These are phyloP conservation scores for Microbotryum silenes-acaulis DNA, from an alignment of 1,284 basidiomycete species.

Conservation along the genomic window DNA sequence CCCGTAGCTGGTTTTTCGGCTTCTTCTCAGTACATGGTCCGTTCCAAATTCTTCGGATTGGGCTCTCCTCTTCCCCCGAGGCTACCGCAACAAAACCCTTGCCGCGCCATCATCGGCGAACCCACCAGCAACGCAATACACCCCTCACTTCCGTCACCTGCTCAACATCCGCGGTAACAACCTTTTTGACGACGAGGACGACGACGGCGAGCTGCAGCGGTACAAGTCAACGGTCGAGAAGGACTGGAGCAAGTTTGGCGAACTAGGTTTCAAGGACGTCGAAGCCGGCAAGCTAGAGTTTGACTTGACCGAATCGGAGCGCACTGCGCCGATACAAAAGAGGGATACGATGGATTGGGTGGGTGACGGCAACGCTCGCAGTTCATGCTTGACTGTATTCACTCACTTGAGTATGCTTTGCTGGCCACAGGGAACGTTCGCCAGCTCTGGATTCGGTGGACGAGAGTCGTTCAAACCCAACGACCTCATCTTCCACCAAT, in stretches of 20 bases:
- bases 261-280: slow-evolving; percentile 33
- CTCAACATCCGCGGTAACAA: slow-evolving; percentile 43
- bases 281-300: slow-evolving; percentile 36
- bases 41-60: slow-evolving; percentile 33
- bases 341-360: slow-evolving; percentile 37
- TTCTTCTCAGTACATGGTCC: slow-evolving; percentile 30
- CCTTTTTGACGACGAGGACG: slow-evolving; percentile 35
- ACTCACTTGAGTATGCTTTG: no score
- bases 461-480: slow-evolving; percentile 32
- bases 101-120: slow-evolving; percentile 10
- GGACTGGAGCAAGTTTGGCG: slow-evolving; percentile 37
- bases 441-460: slow-evolving; percentile 33
- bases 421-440: slow-evolving; percentile 27
- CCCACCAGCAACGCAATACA: slow-evolving; percentile 19
- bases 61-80: slow-evolving; percentile 25
- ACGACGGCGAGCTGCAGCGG: slow-evolving; percentile 32
- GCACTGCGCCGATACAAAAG: slow-evolving; percentile 13
- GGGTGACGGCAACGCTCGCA: background rate
- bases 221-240: slow-evolving; percentile 34
- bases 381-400: no score
- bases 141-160: slow-evolving; percentile 44
- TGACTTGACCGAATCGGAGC: slow-evolving; percentile 33
- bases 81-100: slow-evolving; percentile 10
- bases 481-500: slow-evolving; percentile 36
- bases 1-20: background rate